These are phyloP conservation scores for Buxus sempervirens DNA, from an alignment of 164 flowering plant species.

Conservation along the genomic window DNA sequence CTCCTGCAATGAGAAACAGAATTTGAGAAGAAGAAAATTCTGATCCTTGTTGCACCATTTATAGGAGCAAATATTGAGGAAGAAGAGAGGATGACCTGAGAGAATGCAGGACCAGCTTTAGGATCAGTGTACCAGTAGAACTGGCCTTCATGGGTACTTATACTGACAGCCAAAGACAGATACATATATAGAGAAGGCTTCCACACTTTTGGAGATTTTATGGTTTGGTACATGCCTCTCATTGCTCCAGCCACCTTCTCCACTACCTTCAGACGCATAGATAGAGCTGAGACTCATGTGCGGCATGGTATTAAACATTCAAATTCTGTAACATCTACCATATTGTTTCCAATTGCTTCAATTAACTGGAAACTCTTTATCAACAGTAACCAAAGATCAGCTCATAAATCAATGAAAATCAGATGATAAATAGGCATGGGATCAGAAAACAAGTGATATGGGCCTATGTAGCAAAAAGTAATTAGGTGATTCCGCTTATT, in stretches of 20 bases:
- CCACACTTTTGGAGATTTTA: slow-evolving; percentile 64
- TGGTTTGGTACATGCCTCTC: slow-evolving; percentile 44
- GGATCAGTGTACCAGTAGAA: slow-evolving; percentile 84
- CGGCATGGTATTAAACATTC: too few species aligned
- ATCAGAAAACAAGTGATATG: too few species aligned
- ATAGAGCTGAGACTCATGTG: background rate
- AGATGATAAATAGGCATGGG: too few species aligned
- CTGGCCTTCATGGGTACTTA: slow-evolving; percentile 70
- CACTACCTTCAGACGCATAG: slow-evolving; percentile 21
- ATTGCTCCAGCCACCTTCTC: slow-evolving; percentile 42
- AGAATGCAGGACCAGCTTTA: slow-evolving; percentile 69
- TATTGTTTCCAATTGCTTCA: too few species aligned
- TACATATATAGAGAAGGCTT: slow-evolving; percentile 72
- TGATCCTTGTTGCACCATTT: too few species aligned
- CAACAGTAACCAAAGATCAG: too few species aligned
- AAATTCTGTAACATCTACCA: too few species aligned
- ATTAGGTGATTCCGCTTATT: too few species aligned
- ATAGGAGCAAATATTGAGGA: background rate
- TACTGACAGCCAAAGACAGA: slow-evolving; percentile 58
- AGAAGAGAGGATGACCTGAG: slow-evolving; percentile 41
- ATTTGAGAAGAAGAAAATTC: background rate
- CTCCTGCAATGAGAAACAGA: slow-evolving; percentile 36
- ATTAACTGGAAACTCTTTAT: too few species aligned
- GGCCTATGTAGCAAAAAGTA: too few species aligned
- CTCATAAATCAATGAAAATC: too few species aligned